Base-by-base conservation (phyloP, 2,329 filamentous ascomycete genomes). In the Coleophoma crateriformis region DNA sequence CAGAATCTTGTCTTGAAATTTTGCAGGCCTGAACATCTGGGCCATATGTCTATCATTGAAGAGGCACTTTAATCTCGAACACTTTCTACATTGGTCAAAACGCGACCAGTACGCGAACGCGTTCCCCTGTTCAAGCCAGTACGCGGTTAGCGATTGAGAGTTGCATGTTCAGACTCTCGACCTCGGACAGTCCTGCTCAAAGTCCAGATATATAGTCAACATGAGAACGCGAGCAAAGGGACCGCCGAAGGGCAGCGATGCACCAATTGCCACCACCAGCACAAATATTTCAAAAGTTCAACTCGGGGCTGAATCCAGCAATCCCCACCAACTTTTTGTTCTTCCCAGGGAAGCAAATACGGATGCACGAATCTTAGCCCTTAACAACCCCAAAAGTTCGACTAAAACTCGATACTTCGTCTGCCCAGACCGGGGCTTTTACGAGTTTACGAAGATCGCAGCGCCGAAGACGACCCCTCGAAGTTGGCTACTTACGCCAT, bases 361-460 rank as follows among this genome's bases (percentile, higher is more conserved):
- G n/a, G 71, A 76, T 4, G 77, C 82, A 19, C 76, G 76, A 48
- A 77, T 87, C 48, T 69, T 84, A 46, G 78, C 76, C 1, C 71
- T 87, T 35, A 75, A 77, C 17, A 76, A 86, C 56, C 82, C 83
- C 4, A 74, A 80, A 59, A 75, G 75, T 57, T 65, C 66, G 15
- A 74, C 71, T 33, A 75, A 79, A 3, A 72, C 77, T 7, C 75
- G 82, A 58, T 87, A 84, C 61, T 71, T 87, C 13, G 71, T 81
- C 33, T 85, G 83, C 56, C 80, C 81, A 3, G 66, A 79, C 46
- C 75, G 73, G 1, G 83, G 82, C 49, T 74, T 86, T 52, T 83
- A 81, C 69, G 84, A 87, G 59, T 83, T 87, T 61, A 85, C 75
- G 34, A 76, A 70, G 57, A 72, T 85, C 53, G 65, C 74, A 2